Base-by-base conservation (phyloP, 2,329 filamentous ascomycete species). In the Emergomyces africanus region DNA sequence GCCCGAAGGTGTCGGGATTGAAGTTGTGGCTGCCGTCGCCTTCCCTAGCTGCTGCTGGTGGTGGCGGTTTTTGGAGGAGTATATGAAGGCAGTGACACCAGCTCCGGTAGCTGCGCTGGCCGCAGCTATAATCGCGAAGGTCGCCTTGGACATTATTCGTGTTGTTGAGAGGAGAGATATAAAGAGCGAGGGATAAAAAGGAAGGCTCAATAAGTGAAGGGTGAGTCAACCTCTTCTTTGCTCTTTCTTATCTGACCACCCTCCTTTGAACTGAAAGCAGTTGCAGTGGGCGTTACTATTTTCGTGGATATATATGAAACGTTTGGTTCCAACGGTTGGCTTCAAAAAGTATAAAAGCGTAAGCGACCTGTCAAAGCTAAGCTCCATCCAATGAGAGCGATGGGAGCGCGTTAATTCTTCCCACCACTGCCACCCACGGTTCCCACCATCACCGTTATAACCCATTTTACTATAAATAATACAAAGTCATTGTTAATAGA, bases 101-200 rank as follows among this genome's bases (percentile, higher is more conserved):
- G 88, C 88, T 62, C 88, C 88, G 57, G 87, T 85, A 71, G 86
- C 86, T 65, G 88, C 88, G 71, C 88, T 84, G 68, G 88, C 81
- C 63, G 85, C 86, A 67, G 88, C 88, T 67, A 91, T 85, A 61
- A 89, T 79, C 64, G 86, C 87, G 66, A 92, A 69, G 39, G 87
- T 90, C 28, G 84, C 79, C 73, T 91, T 92, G 61, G 88, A 90
- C 88, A 92, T 92, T 64, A n/a, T 50, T 2, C 20, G 5, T 9
- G 1, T n/a, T 50, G 4, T 49, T 25, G 14, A 33, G 35, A 61
- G 12, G 33, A 39, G 54, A 35, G 42, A 25, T 25, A 44, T 20
- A 33, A 28, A 18, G 9, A 44, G 3, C 3, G 30, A 30, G 30
- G 30, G 48, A 51, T n/a, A 41, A 51, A 37, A 28, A 50, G 28